A percentile compares a stretch with the other conserved stretches of the same genome.
Evolutionary conservation across 306 rosid species (phyloP).

Genomic region (Calophaca sinica): DNA sequence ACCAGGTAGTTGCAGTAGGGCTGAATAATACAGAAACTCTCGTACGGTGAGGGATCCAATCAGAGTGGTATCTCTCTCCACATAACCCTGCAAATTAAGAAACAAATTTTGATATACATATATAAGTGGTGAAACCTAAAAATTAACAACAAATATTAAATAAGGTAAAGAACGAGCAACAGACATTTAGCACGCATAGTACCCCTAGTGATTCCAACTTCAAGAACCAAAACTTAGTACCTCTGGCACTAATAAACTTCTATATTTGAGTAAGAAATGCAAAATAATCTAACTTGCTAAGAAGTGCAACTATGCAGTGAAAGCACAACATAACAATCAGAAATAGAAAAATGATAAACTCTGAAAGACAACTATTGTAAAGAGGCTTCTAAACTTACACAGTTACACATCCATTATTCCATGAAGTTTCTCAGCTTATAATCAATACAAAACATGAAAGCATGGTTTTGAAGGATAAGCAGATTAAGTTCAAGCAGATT

Average conservation of each 20-base stretch:
- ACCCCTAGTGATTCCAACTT: conserved; percentile 18
- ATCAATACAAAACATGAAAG: conserved; percentile 27
- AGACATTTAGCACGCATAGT: neutral
- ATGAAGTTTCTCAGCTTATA: conserved; percentile 2
- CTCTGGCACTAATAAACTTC: neutral
- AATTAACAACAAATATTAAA: conserved; percentile 8
- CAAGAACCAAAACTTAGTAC: neutral
- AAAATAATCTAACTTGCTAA: conserved; percentile 7
- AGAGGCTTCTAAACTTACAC: conserved; percentile 4
- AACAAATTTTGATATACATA: conserved; percentile 30
- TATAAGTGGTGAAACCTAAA: conserved; percentile 1
- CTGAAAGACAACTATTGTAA: neutral
- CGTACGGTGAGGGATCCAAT: conserved; percentile 97
- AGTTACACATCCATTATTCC: neutral
- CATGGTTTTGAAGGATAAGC: conserved; percentile 18
- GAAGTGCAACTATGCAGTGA: neutral
- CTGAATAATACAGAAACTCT: conserved; percentile 92
- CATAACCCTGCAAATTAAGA: conserved; percentile 78
- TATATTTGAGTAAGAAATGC: conserved; percentile 1
- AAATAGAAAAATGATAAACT: neutral
- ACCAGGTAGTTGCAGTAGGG: conserved; percentile 94
- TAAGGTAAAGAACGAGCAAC: conserved; percentile 20
- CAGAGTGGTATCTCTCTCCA: conserved; percentile 85
- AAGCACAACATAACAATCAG: neutral
- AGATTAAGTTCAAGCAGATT: conserved; percentile 14